These are phyloP conservation scores for Suillus brevipes DNA, from an alignment of 768 basidiomycete species.

Conservation along the genomic window DNA sequence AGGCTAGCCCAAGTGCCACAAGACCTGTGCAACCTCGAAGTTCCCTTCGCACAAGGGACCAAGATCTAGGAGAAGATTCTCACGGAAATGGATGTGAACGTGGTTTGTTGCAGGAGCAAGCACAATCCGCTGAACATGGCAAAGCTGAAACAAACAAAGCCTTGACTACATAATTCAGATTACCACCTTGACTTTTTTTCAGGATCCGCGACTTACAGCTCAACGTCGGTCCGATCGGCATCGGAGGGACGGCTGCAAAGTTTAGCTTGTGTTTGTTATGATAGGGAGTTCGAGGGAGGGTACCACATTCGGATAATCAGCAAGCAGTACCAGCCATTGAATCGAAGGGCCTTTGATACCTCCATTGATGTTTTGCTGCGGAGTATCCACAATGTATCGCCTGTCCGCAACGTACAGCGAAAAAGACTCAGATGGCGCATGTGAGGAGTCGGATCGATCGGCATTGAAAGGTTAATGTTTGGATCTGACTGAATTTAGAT, in stretches of 20 bases:
- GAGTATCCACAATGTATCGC: not conserved
- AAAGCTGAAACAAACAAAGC: not conserved
- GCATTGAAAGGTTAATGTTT: conserved; percentile 12
- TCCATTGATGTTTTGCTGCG: not conserved
- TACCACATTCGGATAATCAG: not conserved
- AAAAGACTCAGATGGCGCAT: conserved; percentile 21
- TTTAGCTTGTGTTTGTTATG: not conserved
- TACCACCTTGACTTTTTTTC: not conserved
- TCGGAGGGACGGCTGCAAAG: conserved; percentile 10
- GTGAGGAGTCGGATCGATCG: conserved; percentile 20
- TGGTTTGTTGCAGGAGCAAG: not conserved
- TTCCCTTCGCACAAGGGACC: not conserved
- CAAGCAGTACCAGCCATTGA: not conserved
- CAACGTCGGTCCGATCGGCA: conserved; percentile 25
- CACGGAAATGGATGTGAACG: not conserved
- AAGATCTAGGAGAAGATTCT: not conserved
- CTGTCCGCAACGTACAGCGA: conserved; percentile 18
- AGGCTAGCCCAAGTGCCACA: not conserved
- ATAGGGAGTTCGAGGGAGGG: not conserved
- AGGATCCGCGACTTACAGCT: conserved; percentile 15
- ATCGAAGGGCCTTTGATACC: too few species aligned
- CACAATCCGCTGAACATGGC: not conserved
- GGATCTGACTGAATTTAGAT: too few species aligned
- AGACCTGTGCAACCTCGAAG: not conserved
- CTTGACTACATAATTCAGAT: not conserved